Evolutionary conservation across 192 early-diverging fungal genomes (phyloP).

Genomic region (Coemansia sp.): DNA sequence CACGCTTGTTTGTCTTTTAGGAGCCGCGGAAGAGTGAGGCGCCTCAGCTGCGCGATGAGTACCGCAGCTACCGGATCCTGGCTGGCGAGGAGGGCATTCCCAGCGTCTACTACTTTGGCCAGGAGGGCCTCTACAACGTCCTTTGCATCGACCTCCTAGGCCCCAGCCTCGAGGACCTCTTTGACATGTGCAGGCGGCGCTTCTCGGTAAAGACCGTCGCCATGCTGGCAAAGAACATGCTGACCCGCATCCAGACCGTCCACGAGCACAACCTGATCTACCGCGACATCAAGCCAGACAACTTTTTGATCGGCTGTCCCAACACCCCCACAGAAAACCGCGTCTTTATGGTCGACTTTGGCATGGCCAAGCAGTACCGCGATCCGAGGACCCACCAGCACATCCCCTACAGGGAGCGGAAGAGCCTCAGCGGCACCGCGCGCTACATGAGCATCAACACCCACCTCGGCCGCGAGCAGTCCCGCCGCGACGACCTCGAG

Average conservation of each 20-base stretch:
- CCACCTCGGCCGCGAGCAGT: conserved; percentile 97
- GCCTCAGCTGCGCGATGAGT: conserved; percentile 95
- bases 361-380: conserved; percentile 97
- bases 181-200: conserved; percentile 91
- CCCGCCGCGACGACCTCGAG: conserved; percentile 94
- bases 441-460: conserved; percentile 99
- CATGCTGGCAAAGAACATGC: conserved; percentile 94
- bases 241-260: conserved; percentile 82
- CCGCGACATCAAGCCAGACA: conserved; percentile 98
- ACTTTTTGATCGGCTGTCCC: conserved; percentile 89
- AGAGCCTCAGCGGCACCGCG: conserved; percentile 91
- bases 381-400: conserved; percentile 96
- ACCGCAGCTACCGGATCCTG: conserved; percentile 91
- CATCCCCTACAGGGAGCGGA: conserved; percentile 96
- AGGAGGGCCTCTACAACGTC: conserved; percentile 94
- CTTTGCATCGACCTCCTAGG: conserved; percentile 94
- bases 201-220: conserved; percentile 93
- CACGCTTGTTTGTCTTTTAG: conserved; percentile 13
- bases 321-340: conserved; percentile 57
- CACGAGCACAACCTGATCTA: conserved; percentile 96
- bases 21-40: conserved; percentile 96
- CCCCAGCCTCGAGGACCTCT: conserved; percentile 90
- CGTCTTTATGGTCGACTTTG: conserved; percentile 95
- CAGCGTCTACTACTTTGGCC: conserved; percentile 90
- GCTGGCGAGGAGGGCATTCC: conserved; percentile 84